Percentiles rank a stretch among this genome's conserved stretches.
phyloP scores from a whole-genome alignment of 192 early-diverging fungal genomes.

The Linnemannia exigua region DNA sequence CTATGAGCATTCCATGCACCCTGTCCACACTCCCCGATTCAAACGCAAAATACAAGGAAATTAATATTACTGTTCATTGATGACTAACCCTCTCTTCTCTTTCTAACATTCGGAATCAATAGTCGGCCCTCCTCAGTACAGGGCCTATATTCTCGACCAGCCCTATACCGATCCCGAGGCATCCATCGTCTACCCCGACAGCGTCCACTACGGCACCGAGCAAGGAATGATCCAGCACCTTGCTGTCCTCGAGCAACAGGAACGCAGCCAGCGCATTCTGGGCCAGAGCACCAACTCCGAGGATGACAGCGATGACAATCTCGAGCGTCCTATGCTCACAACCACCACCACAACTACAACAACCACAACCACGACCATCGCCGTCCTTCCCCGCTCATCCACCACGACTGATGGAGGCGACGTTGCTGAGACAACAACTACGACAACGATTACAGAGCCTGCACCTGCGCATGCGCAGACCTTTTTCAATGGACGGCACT shows the following conservation, averaged over 20 bases:
- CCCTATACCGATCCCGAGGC: slow-evolving; percentile 26
- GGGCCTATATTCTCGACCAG: slow-evolving; percentile 35
- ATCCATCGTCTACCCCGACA: slow-evolving; percentile 15
- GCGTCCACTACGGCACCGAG: slow-evolving; percentile 14
- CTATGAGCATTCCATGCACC: neutral
- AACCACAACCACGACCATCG: slow-evolving; percentile 21
- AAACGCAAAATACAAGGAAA: neutral
- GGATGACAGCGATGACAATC: neutral
- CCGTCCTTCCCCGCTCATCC: neutral
- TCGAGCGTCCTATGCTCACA: slow-evolving; percentile 16
- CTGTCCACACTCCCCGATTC: neutral
- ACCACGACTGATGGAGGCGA: neutral
- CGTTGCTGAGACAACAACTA: neutral
- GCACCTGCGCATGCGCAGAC: neutral
- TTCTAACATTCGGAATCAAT: neutral
- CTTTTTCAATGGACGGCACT: slow-evolving; percentile 22
- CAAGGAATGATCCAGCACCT: slow-evolving; percentile 22
- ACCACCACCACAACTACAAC: slow-evolving; percentile 30
- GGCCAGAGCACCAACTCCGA: neutral
- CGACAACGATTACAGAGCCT: neutral
- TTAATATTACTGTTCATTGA: neutral
- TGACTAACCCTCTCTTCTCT: slow-evolving; percentile 5
- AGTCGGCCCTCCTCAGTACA: slow-evolving; percentile 42
- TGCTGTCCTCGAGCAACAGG: slow-evolving; percentile 15
- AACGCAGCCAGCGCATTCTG: neutral